These are phyloP conservation scores for Solanum ossicruentum DNA, from an alignment of 257 asterid species.

Conservation along the genomic window DNA sequence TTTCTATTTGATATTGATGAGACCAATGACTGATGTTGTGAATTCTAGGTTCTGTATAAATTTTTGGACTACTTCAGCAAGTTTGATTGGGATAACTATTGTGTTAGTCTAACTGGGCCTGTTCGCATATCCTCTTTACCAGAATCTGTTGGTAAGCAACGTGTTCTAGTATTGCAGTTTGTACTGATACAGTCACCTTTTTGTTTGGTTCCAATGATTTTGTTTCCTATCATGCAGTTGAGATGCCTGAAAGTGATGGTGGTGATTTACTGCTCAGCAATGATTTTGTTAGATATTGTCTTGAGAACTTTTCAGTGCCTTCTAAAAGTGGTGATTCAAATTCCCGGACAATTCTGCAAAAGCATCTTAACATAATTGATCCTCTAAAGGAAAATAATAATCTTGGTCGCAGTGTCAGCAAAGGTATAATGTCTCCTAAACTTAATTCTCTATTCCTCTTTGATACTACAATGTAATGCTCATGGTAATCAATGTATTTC, in stretches of 20 bases:
- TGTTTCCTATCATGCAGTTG: constrained; percentile 34
- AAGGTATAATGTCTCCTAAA: constrained; percentile 31
- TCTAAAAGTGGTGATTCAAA: constrained; percentile 25
- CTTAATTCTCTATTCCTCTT: background rate
- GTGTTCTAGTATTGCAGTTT: background rate
- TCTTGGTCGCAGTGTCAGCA: constrained; percentile 79
- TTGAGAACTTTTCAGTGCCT: constrained; percentile 52
- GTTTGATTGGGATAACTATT: constrained; percentile 75
- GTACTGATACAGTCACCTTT: background rate
- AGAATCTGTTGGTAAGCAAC: constrained; percentile 47
- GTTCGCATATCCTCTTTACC: constrained; percentile 59
- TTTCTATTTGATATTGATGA: background rate
- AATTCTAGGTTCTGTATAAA: constrained; percentile 60
- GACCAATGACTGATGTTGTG: constrained; percentile 5
- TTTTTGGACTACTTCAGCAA: constrained; percentile 84
- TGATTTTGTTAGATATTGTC: constrained; percentile 49
- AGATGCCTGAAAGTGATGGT: constrained; percentile 45
- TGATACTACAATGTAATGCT: background rate
- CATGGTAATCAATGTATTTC: background rate
- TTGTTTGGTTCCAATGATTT: constrained; percentile 1
- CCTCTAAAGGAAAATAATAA: constrained; percentile 64
- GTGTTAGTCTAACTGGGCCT: constrained; percentile 66
- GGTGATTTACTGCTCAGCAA: constrained; percentile 41
- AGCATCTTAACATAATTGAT: constrained; percentile 73
- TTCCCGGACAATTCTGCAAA: constrained; percentile 39